A percentile compares a stretch with the other conserved stretches of the same genome.
phyloP scores from a whole-genome alignment of 75 land plant species.

The Adiantum capillusveneris region DNA sequence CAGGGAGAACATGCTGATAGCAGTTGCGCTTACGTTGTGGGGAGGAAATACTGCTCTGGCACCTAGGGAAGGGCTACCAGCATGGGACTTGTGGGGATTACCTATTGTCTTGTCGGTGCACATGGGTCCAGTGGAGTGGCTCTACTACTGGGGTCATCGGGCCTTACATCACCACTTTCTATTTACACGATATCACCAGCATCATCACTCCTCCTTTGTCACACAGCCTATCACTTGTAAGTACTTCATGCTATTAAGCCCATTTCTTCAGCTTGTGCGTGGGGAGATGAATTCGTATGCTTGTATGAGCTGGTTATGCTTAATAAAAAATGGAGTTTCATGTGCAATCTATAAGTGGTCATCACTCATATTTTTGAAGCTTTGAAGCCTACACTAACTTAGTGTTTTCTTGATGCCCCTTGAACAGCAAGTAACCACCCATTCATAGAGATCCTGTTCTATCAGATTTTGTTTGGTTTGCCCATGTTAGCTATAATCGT shows the following conservation, averaged over 20 bases:
- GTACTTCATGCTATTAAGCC: no score
- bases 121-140: constrained; percentile 18
- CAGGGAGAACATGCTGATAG: no score
- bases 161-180: constrained; percentile 28
- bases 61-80: no score
- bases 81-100: constrained; percentile 10
- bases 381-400: no score
- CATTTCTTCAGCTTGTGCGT: background rate
- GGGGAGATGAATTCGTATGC: background rate
- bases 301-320: background rate
- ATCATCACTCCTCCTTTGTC: constrained; percentile 30
- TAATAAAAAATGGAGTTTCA: no score
- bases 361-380: no score
- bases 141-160: constrained; percentile 28
- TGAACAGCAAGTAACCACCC: constrained; percentile 97
- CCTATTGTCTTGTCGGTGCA: constrained; percentile 9
- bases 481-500: constrained; percentile 23
- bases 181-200: constrained; percentile 20
- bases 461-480: constrained; percentile 43
- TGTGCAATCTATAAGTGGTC: no score
- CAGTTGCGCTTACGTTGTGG: no score
- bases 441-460: constrained; percentile 62
- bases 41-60: no score
- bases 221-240: constrained; percentile 20
- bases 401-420: no score